Conservation (phyloP, 2,329 filamentous ascomycete genomes). For the Arthrobotrys megalospora region DNA sequence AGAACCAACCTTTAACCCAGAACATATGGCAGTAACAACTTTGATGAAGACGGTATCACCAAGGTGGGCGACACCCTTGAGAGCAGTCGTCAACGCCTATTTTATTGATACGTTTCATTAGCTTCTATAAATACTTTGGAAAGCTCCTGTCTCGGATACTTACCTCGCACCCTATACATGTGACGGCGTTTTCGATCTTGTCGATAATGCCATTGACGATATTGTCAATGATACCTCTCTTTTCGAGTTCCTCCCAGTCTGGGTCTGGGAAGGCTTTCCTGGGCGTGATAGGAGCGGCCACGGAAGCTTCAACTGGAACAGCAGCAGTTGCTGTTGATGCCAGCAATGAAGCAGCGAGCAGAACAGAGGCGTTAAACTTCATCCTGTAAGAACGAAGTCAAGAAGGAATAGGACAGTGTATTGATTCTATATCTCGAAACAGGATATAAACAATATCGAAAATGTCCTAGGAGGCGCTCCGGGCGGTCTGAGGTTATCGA, state of each 20-base stretch:
- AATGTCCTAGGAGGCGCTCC: neutral
- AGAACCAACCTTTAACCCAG: constrained; percentile 42
- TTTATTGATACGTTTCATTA: neutral
- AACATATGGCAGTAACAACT: constrained; percentile 44
- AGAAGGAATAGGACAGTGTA: neutral
- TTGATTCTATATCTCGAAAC: neutral
- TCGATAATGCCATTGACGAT: constrained; percentile 45
- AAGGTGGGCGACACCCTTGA: constrained; percentile 46
- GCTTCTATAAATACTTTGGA: neutral
- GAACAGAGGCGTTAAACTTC: constrained; percentile 29
- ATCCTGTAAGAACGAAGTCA: constrained; percentile 20
- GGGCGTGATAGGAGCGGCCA: constrained; percentile 42
- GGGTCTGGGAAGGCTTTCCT: constrained; percentile 54
- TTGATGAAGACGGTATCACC: constrained; percentile 55
- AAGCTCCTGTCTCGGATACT: neutral
- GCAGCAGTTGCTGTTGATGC: constrained; percentile 25
- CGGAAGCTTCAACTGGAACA: neutral
- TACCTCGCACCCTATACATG: constrained; percentile 54
- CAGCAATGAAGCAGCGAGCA: constrained; percentile 44
- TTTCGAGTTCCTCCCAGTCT: constrained; percentile 46
- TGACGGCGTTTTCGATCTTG: constrained; percentile 48
- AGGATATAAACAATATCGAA: neutral
- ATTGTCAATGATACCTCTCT: constrained; percentile 45
- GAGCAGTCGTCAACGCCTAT: constrained; percentile 47
- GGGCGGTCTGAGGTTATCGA: constrained; percentile 2